A percentile compares a stretch with the other conserved stretches of the same genome.
phyloP scores from a whole-genome alignment of 352 stramenopile genomes.

The Phytophthora europaea region DNA sequence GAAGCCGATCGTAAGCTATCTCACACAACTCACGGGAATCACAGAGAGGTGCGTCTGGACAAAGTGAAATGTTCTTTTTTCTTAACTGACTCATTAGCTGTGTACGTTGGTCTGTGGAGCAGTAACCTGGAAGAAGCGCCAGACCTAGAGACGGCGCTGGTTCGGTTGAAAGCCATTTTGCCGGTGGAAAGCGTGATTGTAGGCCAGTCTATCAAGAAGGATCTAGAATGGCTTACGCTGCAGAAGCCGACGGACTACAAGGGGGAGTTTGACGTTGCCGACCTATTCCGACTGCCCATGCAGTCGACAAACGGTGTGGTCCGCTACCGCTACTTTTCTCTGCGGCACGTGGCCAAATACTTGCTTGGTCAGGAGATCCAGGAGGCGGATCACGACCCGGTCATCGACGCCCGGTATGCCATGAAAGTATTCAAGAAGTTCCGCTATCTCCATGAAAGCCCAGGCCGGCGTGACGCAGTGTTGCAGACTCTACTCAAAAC shows the following conservation, averaged over 20 bases:
- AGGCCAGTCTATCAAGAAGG: conserved; percentile 94
- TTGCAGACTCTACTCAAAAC: conserved; percentile 87
- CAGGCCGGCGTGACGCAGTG: conserved; percentile 78
- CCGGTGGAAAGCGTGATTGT: conserved; percentile 91
- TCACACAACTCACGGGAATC: conserved; percentile 92
- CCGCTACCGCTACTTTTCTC: conserved; percentile 87
- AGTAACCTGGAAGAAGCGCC: conserved; percentile 77
- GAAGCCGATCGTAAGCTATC: conserved; percentile 91
- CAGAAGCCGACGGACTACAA: conserved; percentile 89
- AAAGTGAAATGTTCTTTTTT: neutral
- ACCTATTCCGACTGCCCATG: conserved; percentile 87
- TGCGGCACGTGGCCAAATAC: conserved; percentile 88
- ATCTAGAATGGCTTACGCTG: conserved; percentile 92
- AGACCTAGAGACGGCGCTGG: conserved; percentile 77
- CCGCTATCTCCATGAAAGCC: conserved; percentile 81
- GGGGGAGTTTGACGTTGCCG: conserved; percentile 85
- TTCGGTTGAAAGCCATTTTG: conserved; percentile 79
- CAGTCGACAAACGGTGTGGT: conserved; percentile 78
- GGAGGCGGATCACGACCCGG: conserved; percentile 85
- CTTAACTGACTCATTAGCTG: neutral
- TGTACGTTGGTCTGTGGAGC: conserved; percentile 1
- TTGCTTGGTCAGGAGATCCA: conserved; percentile 86
- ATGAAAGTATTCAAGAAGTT: conserved; percentile 93
- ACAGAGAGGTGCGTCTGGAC: conserved; percentile 64
- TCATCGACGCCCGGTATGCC: conserved; percentile 89